Evolutionary conservation across 2,329 filamentous ascomycete genomes (phyloP).

Genomic region (Macrophomina tecta): DNA sequence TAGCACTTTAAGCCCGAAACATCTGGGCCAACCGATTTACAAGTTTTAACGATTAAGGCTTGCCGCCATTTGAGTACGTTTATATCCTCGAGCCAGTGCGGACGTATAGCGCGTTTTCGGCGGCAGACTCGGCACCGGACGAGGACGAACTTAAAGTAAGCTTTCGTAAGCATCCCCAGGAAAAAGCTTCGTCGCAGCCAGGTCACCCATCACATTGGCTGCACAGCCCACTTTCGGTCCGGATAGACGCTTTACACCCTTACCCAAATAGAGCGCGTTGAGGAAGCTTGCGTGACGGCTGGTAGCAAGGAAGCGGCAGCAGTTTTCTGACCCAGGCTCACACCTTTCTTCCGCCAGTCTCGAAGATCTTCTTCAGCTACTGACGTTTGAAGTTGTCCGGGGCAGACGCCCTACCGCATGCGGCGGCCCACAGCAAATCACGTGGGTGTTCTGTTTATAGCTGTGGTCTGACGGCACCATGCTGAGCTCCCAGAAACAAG

Average conservation of each 20-base stretch:
- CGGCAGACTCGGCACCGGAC: no score
- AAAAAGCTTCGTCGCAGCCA: background rate
- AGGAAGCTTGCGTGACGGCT: background rate
- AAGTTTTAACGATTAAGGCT: no score
- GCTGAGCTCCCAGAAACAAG: background rate
- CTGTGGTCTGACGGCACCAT: background rate
- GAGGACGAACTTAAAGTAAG: background rate
- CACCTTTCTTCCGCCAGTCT: background rate
- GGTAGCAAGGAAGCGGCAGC: background rate
- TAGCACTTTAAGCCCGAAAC: no score
- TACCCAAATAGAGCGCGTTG: background rate
- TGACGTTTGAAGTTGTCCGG: constrained; percentile 5
- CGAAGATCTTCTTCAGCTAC: constrained; percentile 7
- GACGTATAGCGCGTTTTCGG: no score
- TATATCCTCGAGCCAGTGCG: no score
- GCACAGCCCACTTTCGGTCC: background rate
- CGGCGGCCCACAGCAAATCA: background rate
- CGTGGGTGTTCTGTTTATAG: background rate
- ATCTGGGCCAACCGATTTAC: no score
- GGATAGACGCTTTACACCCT: background rate
- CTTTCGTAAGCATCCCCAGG: background rate
- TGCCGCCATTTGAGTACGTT: no score
- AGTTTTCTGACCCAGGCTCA: background rate
- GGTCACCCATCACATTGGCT: background rate
- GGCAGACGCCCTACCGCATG: background rate